Evolutionary conservation across 768 basidiomycete genomes (phyloP), one percentile per base, ranked within the genome.

Genomic region (Mycena maculata): DNA sequence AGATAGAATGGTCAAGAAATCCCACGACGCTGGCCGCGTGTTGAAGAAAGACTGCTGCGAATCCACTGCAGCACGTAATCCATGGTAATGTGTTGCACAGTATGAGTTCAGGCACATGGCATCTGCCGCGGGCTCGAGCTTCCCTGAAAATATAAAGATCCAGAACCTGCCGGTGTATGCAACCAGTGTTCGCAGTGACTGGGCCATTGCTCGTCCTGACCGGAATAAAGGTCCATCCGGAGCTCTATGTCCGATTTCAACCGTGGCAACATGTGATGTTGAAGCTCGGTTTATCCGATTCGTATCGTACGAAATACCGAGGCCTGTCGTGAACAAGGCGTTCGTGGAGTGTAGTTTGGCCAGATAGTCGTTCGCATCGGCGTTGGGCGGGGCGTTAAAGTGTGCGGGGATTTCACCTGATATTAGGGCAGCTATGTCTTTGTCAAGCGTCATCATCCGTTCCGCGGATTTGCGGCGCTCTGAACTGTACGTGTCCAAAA

Each of bases 401-500:
- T 50, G 60, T 10, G 22, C 49, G 11, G 60, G 54, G 16, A 64
- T 64, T 23, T 36, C 44, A 7, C 63, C 63, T 2, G 54, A 64
- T 9, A 64, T 42, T 16, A 64, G 42, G 45, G 63, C 16, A 27
- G 63, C 28, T 42, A 56, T 39, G 20, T 64, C 63, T 57, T 39
- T 55, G 53, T 64, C 63, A 13, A 56, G 20, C 25, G 45, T 25
- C 11, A 64, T 48, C 25, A 64, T 20, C 25, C 44, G 63, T 23
- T 64, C 36, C 8, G 53, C 50, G 5, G 28, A 42, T 22, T 22
- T 13, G 5, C 63, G 52, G 31, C 64, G 64, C 48, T 65, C 64
- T 33, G n/a, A 42, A 41, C 22, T 57, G 56, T 65, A 65, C 3
- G 64, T 65, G 49, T 65, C 58, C 55, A 65, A 38, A 13, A 65